A percentile compares a stretch with the other conserved stretches of the same genome.
Evolutionary conservation across 169 alveolate species (phyloP).

Genomic region (Plasmodium vivax): DNA sequence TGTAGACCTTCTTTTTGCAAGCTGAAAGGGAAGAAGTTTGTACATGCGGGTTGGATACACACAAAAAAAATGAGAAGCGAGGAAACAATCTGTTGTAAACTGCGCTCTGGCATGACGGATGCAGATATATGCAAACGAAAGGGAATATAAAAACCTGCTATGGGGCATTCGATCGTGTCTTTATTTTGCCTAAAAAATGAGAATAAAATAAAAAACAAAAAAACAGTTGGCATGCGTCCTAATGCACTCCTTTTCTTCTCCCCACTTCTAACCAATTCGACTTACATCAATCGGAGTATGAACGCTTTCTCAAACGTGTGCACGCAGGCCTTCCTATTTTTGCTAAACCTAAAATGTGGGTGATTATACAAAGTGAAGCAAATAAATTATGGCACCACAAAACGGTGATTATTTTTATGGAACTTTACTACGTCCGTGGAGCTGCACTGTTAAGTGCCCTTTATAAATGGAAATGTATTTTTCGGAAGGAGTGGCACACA

Average conservation of each 20-base stretch:
- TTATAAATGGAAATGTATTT: not conserved
- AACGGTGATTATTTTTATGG: not conserved
- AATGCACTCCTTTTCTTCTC: not conserved
- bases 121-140: not conserved
- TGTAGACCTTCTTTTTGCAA: conserved; percentile 81
- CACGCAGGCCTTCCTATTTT: conserved; percentile 81
- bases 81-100: not conserved
- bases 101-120: not conserved
- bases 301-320: conserved; percentile 82
- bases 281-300: conserved; percentile 77
- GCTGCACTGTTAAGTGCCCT: not conserved
- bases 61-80: not conserved
- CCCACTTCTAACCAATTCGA: not conserved
- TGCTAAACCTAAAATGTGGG: conserved; percentile 72
- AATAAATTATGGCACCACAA: not conserved
- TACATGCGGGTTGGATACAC: not conserved
- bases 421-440: not conserved
- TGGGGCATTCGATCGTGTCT: conserved; percentile 80
- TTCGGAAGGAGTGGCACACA: not conserved
- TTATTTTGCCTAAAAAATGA: conserved; percentile 49
- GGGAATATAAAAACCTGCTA: conserved; percentile 75
- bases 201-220: not conserved
- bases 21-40: conserved; percentile 68
- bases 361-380: not conserved
- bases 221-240: not conserved